phyloP scores from a whole-genome alignment of 345 rosid species.

The Linum lewisii region DNA sequence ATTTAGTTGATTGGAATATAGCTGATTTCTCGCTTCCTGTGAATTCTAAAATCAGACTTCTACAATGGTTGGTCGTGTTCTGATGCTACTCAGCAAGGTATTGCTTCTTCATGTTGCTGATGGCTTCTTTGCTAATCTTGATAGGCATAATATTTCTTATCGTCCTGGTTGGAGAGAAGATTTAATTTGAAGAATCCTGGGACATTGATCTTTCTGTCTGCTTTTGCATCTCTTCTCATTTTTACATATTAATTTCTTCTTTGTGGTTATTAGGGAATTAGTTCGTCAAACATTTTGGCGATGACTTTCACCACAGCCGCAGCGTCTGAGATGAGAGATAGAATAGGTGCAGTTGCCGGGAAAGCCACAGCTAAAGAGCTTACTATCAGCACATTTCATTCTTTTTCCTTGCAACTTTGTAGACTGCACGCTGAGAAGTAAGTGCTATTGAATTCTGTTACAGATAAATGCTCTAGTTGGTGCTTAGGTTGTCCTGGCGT shows the following conservation, averaged over 20 bases:
- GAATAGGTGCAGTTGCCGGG: conserved; percentile 65
- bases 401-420: conserved; percentile 86
- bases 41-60: conserved; percentile 50
- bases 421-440: conserved; percentile 93
- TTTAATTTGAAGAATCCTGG: not conserved
- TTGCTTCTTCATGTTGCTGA: conserved; percentile 9
- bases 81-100: conserved; percentile 72
- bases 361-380: conserved; percentile 73
- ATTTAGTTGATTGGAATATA: conserved; percentile 2
- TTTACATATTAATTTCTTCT: conserved; percentile 1
- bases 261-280: conserved; percentile 44
- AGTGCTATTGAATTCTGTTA: conserved; percentile 15
- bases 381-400: conserved; percentile 87
- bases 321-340: conserved; percentile 90
- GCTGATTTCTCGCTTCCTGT: conserved; percentile 11
- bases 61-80: conserved; percentile 92
- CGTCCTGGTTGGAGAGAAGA: not conserved
- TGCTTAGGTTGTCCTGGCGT: not conserved
- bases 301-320: conserved; percentile 99
- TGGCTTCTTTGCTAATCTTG: conserved; percentile 5
- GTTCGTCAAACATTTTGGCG: conserved; percentile 78
- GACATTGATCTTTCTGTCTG: not conserved
- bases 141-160: no score
- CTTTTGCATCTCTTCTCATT: conserved; percentile 1
- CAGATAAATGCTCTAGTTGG: not conserved